Conservation (phyloP, 2,329 filamentous ascomycete genomes). For the Canariomyces notabilis region DNA sequence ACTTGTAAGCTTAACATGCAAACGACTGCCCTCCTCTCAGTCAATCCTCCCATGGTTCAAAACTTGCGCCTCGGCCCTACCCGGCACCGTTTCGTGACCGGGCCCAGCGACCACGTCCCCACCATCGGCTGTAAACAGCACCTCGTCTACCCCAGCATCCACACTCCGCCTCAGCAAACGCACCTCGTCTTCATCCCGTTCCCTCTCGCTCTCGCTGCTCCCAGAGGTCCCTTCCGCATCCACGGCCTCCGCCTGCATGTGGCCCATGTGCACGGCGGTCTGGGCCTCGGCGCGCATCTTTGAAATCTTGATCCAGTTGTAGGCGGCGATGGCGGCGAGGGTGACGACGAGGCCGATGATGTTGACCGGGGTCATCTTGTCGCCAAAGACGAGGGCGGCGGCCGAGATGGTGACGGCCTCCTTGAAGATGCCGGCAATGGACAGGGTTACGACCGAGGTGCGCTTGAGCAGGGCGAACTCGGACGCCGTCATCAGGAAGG, state of each 20-base stretch:
- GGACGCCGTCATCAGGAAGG: constrained; percentile 93
- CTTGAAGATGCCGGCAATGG: constrained; percentile 97
- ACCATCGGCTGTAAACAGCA: constrained; percentile 17
- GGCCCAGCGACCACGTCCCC: constrained; percentile 11
- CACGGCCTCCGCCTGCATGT: constrained; percentile 26
- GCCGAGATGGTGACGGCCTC: constrained; percentile 94
- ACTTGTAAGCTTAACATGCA: neutral
- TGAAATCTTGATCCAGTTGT: constrained; percentile 91
- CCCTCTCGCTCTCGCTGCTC: constrained; percentile 10
- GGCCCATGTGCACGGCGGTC: constrained; percentile 42
- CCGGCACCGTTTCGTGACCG: constrained; percentile 8
- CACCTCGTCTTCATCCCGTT: constrained; percentile 41
- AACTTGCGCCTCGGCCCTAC: neutral
- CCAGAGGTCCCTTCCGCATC: constrained; percentile 29
- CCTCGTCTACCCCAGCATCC: constrained; percentile 7
- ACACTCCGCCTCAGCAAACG: constrained; percentile 37
- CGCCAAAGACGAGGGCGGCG: constrained; percentile 82
- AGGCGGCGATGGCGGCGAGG: constrained; percentile 76
- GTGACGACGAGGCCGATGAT: constrained; percentile 83
- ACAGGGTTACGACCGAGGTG: constrained; percentile 91
- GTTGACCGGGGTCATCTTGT: constrained; percentile 82
- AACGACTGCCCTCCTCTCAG: neutral
- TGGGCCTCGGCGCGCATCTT: constrained; percentile 80
- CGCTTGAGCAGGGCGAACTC: constrained; percentile 94
- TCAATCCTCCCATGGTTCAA: constrained; percentile 8